Evolutionary conservation across 2,329 filamentous ascomycete genomes (phyloP), one percentile per base, ranked within the genome.

Genomic region (Alternaria triticina): DNA sequence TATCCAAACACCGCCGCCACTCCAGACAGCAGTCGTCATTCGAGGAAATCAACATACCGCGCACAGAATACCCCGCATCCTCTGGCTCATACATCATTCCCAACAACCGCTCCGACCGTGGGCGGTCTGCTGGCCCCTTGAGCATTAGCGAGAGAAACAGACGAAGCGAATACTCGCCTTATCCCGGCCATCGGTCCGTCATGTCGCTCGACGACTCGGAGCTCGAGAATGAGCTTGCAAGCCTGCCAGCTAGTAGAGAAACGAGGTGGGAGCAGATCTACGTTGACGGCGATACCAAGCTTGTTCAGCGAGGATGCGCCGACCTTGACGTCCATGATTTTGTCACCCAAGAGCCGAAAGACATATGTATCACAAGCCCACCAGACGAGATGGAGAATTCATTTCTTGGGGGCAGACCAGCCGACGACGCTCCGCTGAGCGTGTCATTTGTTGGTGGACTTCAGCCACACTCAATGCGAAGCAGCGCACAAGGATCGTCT

Each of bases 31-130:
- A 71, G 15, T 78, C 72, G 3, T 79, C 76, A 1, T 76, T 76
- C 22, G 77, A 77, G 9, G 71, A 76, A 15, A 65, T 75, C 49
- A 64, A 74, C 44, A 67, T 71, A 59, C 78, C 81, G 10, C 82
- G 81, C 4, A 81, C 81, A 3, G 81, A 80, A 56, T 83, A 83
- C 58, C 79, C 82, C 43, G 80, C 79, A 28, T 83, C 82, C 47
- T 81, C 79, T 8, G 79, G 80, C 27, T 84, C 82, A 9, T 84
- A 82, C 69, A 77, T 83, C 28, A 64, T 83, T 17, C 72, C 76
- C 27, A 65, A 69, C 45, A 65, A 69, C 49, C 59, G 67, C 30
- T 50, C 52, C n/a, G 61, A 54, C 20, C 76, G 74, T n/a, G 73
- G 69, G 27, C 73, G 73, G n/a, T 74, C 75, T 3, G 62, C 72